phyloP scores from a whole-genome alignment of 176 grass and related monocot genomes.

The Stipa capillata region DNA sequence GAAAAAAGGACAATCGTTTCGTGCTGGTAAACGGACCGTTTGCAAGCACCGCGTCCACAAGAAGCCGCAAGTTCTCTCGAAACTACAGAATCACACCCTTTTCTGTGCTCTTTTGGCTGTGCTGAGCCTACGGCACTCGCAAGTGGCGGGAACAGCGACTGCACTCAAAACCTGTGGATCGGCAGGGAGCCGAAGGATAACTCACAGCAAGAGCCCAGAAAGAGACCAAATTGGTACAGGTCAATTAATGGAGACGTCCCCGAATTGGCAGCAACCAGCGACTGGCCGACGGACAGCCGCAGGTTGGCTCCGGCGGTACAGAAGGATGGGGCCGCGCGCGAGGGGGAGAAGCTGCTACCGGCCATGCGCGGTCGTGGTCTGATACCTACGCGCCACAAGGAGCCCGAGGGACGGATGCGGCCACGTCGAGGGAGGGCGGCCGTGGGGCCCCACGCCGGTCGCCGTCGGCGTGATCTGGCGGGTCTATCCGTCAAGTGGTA shows the following conservation, averaged over 20 bases:
- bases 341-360: neutral
- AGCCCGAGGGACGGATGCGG: constrained; percentile 15
- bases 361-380: constrained; percentile 7
- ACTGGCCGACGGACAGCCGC: constrained; percentile 18
- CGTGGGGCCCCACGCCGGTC: constrained; percentile 8
- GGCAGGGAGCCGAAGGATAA: neutral
- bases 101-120: too few relatives aligned
- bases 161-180: neutral
- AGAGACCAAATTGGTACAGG: neutral
- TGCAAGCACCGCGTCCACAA: too few relatives aligned
- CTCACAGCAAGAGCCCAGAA: neutral
- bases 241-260: neutral
- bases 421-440: constrained; percentile 19
- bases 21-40: too few relatives aligned
- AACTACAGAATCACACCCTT: too few relatives aligned
- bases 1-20: too few relatives aligned
- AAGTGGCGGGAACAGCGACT: constrained; percentile 3
- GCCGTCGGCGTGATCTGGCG: constrained; percentile 36
- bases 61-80: too few relatives aligned
- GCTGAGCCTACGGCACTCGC: neutral
- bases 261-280: too few relatives aligned
- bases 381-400: constrained; percentile 31
- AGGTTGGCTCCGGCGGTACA: neutral
- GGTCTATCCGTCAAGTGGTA: neutral
- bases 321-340: neutral